A percentile compares a stretch with the other conserved stretches of the same genome.
These are phyloP conservation scores for Ophiostoma sp. DNA, from an alignment of 2,329 filamentous ascomycete species.

Conservation along the genomic window DNA sequence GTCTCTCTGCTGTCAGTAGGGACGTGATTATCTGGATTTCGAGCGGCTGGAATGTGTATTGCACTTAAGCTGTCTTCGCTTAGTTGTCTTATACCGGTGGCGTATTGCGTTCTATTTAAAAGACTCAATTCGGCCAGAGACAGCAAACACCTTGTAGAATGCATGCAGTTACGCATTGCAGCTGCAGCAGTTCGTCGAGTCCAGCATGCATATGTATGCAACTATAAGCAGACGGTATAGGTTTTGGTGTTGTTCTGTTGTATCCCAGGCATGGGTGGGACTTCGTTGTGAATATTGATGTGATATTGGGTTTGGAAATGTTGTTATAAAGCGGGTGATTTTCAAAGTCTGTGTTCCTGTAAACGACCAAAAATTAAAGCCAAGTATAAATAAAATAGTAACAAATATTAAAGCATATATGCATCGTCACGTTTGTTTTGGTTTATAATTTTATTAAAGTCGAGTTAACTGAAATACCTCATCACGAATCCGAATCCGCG, in stretches of 20 bases:
- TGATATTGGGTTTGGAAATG: background rate
- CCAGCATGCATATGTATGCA: conserved; percentile 1
- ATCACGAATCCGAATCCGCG: background rate
- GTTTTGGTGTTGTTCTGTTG: background rate
- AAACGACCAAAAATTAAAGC: no score
- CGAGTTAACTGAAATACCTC: background rate
- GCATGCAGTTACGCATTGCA: conserved; percentile 5
- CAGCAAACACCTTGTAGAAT: background rate
- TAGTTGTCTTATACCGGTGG: background rate
- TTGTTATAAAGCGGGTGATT: no score
- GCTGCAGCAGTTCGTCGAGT: conserved; percentile 1
- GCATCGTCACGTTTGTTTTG: no score
- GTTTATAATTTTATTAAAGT: no score
- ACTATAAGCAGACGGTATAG: background rate
- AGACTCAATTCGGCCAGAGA: background rate
- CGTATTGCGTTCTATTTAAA: background rate
- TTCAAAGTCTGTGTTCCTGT: no score
- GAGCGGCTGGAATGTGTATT: background rate
- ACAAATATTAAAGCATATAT: no score
- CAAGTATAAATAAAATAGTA: no score
- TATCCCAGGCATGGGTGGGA: background rate
- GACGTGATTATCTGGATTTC: background rate
- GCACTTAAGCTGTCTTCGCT: background rate
- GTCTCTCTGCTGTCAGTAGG: background rate
- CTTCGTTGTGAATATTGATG: no score